Base-by-base conservation (phyloP, 202 grass and related monocot genomes). In the Hordeum pubiflorum region DNA sequence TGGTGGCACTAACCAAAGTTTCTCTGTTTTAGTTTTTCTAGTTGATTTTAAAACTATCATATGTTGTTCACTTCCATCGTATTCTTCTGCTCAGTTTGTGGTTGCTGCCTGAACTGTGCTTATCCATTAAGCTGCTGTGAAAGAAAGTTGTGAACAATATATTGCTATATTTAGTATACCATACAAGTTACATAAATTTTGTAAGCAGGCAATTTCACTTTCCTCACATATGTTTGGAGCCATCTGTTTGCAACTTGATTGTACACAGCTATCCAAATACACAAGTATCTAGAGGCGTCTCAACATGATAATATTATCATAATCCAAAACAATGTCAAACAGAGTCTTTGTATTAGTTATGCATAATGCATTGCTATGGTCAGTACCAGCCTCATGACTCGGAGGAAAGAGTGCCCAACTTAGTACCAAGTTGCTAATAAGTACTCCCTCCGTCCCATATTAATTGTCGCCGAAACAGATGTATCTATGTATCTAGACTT, bases 81-180 rank as follows among this genome's bases (percentile, higher is more conserved):
- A 81, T 27, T 71, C 17, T 64, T 63, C 9, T 4, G 27, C 70
- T 50, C 69, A 73, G 17, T 73, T 55, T 73, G 70, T 18, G 70
- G 1, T 4, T 50, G 69, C 23, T 72, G 44, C 26, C 44, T 20
- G 70, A 73, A 73, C 9, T 12, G 26, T 1, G 15, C 27, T 55
- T 55, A 54, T 55, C 15, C 31, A 11, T 54, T 27, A 73, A 20
- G 15, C 27, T 52, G 15, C 69, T n/a, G 23, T 22, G 41, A 72
- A 50, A 50, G 22, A 72, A 70, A 44, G 24, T 48, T 72, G 69
- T 31, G 41, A 52, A 72, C 52, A 72, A 27, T 72, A 72, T 72
- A 32, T 52, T 72, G 13, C 15, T 72, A 41, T 48, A 4, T 48
- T 72, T 31, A 23, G 40, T 46, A 27, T 32, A 54, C 11, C 8